Evolutionary conservation across 805 yeast species (phyloP), one percentile per base, ranked within the genome.

Genomic region (Yarrowia divulgata): DNA sequence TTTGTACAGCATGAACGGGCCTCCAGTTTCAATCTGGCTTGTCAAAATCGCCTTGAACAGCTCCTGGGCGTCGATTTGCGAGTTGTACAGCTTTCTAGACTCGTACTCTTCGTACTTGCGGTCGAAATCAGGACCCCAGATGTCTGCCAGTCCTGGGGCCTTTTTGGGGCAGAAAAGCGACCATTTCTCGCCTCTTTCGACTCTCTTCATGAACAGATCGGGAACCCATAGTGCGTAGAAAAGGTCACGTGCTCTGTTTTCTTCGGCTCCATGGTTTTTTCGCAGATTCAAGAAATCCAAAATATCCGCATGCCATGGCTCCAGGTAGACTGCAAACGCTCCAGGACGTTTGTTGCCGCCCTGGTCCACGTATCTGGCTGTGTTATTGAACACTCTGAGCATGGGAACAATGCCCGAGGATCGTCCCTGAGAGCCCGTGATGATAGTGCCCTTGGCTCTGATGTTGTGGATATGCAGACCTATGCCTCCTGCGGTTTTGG

Each of bases 301-400:
- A 43, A 93, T 83, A 75, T 93, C 98, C 2, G 91, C 85, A 75
- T 93, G 98, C 98, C 98, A 93, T 67, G 98, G 98, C 79, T 93
- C 98, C 42, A 93, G 77, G 76, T 93, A 94, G 35, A 93, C 79
- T 37, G 97, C 97, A 78, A 94, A 89, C 1, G 98, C 98, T 69
- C 98, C 98, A 0, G 98, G 98, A 73, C 98, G 83, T 78, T 92
- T 92, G 80, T 93, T 93, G 52, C 98, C 98, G 70, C 98, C 98
- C 81, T 94, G 98, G 74, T 93, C 98, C 39, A 93, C 98, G 75
- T 92, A 93, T 73, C 97, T 84, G 14, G 98, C 97, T 35, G 97
- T 93, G 78, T 91, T 89, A 81, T 94, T 93, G 81, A 89, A 93
- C 2, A 93, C 97, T 72, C 97, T 85, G 29, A 93, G 81, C 97